Percentiles rank a stretch among this genome's conserved stretches.
phyloP scores from a whole-genome alignment of 768 basidiomycete genomes.

The Termitomyces eurrhizus region DNA sequence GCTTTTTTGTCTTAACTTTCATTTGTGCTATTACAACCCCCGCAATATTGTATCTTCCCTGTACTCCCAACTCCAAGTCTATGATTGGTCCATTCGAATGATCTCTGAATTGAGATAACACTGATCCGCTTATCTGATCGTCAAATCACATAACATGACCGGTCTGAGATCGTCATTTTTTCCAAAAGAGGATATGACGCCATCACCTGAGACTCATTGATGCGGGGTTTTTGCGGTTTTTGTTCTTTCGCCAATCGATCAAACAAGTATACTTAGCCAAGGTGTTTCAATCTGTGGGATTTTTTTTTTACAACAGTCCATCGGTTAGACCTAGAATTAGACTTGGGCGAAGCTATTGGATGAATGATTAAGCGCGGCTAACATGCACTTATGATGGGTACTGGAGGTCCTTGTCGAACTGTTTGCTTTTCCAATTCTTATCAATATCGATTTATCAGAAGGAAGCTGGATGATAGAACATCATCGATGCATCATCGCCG shows the following conservation, averaged over 20 bases:
- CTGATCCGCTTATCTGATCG: conserved; percentile 9
- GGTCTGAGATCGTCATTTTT: neutral
- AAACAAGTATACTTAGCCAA: neutral
- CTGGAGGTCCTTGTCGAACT: neutral
- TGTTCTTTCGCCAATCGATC: neutral
- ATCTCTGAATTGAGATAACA: conserved; percentile 5
- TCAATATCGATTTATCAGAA: neutral
- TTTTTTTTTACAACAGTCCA: neutral
- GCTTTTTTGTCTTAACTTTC: conserved; percentile 12
- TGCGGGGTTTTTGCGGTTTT: neutral
- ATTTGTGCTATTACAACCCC: conserved; percentile 23
- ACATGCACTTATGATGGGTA: neutral
- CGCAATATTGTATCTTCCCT: conserved; percentile 26
- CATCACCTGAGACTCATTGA: conserved; percentile 6
- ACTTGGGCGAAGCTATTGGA: neutral
- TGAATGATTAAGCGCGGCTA: neutral
- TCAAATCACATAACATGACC: neutral
- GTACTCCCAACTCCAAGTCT: conserved; percentile 18
- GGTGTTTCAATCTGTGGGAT: neutral
- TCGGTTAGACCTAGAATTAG: neutral
- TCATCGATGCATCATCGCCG: neutral
- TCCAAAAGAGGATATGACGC: conserved; percentile 5
- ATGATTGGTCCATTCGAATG: conserved; percentile 2
- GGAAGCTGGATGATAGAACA: neutral
- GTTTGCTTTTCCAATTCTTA: neutral